Conservation (phyloP, 2,329 filamentous ascomycete species). For the Xylariaceae sp. region DNA sequence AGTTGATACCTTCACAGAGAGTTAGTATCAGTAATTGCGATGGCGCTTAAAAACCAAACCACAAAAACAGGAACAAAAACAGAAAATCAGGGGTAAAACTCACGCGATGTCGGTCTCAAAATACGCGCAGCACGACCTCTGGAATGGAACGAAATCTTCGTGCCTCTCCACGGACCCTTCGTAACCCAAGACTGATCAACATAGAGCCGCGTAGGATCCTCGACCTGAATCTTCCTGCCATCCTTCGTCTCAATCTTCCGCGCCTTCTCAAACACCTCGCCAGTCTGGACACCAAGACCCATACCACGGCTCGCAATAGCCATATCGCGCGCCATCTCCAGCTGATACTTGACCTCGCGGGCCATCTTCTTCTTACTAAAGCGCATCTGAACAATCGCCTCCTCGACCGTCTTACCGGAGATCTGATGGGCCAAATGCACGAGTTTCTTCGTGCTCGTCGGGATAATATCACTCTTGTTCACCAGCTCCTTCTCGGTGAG, state of each 20-base stretch:
- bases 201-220: constrained; percentile 77
- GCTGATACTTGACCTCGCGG: constrained; percentile 68
- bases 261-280: constrained; percentile 38
- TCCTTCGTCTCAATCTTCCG: constrained; percentile 67
- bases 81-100: constrained; percentile 35
- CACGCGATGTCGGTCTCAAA: constrained; percentile 68
- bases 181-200: constrained; percentile 92
- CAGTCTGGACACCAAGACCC: constrained; percentile 57
- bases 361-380: constrained; percentile 94
- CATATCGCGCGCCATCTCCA: constrained; percentile 75
- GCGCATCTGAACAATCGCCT: constrained; percentile 90
- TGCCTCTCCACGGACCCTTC: constrained; percentile 58
- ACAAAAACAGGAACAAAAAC: no score
- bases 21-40: constrained; percentile 18
- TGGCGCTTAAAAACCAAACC: not conserved
- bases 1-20: constrained; percentile 54
- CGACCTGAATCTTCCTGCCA: constrained; percentile 64
- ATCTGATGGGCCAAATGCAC: constrained; percentile 82
- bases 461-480: constrained; percentile 64
- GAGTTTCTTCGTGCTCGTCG: constrained; percentile 89
- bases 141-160: constrained; percentile 65
- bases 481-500: constrained; percentile 53
- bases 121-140: constrained; percentile 65
- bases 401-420: constrained; percentile 85
- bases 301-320: constrained; percentile 79